Base-by-base conservation (phyloP, 371 early-diverging fungal genomes). In the Circinella minor region DNA sequence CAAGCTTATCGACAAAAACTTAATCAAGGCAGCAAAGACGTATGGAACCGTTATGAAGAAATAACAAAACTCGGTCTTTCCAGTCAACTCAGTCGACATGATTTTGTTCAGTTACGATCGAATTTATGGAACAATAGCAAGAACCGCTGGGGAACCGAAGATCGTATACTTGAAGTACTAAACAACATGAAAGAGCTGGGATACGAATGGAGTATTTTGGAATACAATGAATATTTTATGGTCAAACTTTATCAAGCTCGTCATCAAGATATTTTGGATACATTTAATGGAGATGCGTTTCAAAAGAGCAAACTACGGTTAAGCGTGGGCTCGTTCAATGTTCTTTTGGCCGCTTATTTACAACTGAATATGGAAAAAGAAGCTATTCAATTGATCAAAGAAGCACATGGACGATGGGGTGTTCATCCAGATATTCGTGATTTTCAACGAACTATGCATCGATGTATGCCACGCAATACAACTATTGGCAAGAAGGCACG, bases 141-240 rank as follows among this genome's bases (percentile, higher is more conserved):
- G 11, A 71, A 71, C 38, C 65, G 65, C 43, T 84, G 85, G 85
- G 77, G 76, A 0, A 63, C 65, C 15, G 82, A 84, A 65, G 78
- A 78, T 27, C 71, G 71, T 20, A 75, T 84, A 1, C 61, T 81
- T 3, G 69, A 74, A 46, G 74, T 77, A 3, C 65, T 84, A 3
- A 55, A 81, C 1, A 81, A 82, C 67, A 80, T 82, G 82, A 76
- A 77, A 36, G n/a, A 37, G 14, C 18, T 48, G 1, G 81, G 81
- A 15, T 69, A 74, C 36, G 49, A 37, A 4, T 84, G 85, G 85
- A 70, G 73, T 0, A 55, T 71, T 11, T 20, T 65, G 4, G 82
- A 84, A 65, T 84, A 82, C 67, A 79, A 79, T 34, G 85, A 84
- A 27, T 82, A 77, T 54, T 81, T 82, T 65, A 74, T 74, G 62